Percentiles rank a stretch among this genome's conserved stretches.
These are phyloP conservation scores for Oryza glaberrima DNA, from an alignment of 176 grass and related monocot species.

Conservation along the genomic window DNA sequence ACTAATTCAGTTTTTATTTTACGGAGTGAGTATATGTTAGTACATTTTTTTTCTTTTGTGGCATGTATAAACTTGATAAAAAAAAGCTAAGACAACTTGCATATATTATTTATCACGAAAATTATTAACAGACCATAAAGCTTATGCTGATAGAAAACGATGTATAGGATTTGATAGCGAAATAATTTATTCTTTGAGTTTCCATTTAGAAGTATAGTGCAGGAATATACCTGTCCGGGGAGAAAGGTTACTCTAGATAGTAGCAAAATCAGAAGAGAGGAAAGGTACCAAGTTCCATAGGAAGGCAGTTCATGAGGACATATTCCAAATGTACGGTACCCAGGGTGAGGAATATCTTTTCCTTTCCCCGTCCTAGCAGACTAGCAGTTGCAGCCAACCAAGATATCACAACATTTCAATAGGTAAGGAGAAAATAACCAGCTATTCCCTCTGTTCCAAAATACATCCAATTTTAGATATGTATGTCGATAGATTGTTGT, in stretches of 20 bases:
- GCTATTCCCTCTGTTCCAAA: background rate
- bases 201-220: background rate
- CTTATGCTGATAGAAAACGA: background rate
- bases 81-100: background rate
- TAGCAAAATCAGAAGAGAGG: background rate
- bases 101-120: background rate
- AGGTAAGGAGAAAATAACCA: background rate
- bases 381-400: background rate
- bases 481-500: too few species aligned
- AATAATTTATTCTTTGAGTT: background rate
- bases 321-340: background rate
- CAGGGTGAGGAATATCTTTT: constrained; percentile 17
- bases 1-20: too few species aligned
- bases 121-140: background rate
- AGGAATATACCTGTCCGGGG: constrained; percentile 32
- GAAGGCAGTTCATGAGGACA: background rate
- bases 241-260: background rate
- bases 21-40: too few species aligned
- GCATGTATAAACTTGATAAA: too few species aligned
- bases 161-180: background rate
- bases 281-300: background rate
- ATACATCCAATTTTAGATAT: too few species aligned
- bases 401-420: background rate
- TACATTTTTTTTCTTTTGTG: too few species aligned
- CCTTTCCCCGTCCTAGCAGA: background rate